phyloP scores from a whole-genome alignment of 768 basidiomycete species.

The Mycena chlorophos region DNA sequence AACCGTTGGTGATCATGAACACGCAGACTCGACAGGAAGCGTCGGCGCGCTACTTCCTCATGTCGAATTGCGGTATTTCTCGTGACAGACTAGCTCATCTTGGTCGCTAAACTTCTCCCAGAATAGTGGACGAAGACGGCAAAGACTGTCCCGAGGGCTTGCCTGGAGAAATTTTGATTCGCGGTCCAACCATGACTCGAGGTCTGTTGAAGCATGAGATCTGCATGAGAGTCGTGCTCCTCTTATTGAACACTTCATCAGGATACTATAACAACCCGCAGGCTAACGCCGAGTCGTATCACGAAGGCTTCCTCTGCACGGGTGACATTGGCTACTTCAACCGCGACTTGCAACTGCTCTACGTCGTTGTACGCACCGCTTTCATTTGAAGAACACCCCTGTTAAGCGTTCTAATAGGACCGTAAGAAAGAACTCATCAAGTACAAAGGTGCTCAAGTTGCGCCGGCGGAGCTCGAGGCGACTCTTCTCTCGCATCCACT shows the following conservation, averaged over 20 bases:
- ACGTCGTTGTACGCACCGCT: slow-evolving; percentile 8
- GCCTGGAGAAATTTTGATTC: slow-evolving; percentile 15
- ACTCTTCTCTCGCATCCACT: slow-evolving; percentile 52
- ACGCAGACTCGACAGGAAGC: slow-evolving; percentile 14
- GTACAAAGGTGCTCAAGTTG: slow-evolving; percentile 24
- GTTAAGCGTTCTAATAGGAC: slow-evolving; percentile 26
- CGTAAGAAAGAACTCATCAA: slow-evolving; percentile 40
- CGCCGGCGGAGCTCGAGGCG: slow-evolving; percentile 48
- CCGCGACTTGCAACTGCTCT: slow-evolving; percentile 5
- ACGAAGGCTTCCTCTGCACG: slow-evolving; percentile 18
- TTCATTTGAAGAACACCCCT: neutral
- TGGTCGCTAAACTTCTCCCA: neutral
- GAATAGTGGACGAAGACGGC: slow-evolving; percentile 15
- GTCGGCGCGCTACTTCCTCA: slow-evolving; percentile 5
- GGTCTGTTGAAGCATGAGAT: neutral
- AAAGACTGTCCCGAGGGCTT: slow-evolving; percentile 12
- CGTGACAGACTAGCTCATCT: neutral
- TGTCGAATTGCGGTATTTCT: neutral
- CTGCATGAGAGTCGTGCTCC: too few species aligned
- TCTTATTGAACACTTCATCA: neutral
- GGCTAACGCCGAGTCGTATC: slow-evolving; percentile 16
- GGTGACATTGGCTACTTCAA: slow-evolving; percentile 21
- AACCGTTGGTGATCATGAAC: slow-evolving; percentile 1
- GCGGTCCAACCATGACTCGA: slow-evolving; percentile 16
- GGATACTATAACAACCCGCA: slow-evolving; percentile 21